Conservation (phyloP, 2,329 filamentous ascomycete species). For the Ophiostoma pallidulum region DNA sequence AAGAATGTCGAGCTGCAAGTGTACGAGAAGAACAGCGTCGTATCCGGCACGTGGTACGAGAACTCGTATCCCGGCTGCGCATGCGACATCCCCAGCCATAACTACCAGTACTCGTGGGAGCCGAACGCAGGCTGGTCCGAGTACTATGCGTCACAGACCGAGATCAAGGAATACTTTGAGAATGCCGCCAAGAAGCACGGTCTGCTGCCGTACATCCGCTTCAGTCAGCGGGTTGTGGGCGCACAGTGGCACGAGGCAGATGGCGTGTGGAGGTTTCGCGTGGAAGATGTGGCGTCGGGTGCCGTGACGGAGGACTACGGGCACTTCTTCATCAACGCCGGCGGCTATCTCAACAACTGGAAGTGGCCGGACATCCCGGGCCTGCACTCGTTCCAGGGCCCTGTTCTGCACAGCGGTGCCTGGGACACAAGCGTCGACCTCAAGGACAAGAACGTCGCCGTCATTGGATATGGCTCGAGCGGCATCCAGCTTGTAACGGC, state of each 20-base stretch:
- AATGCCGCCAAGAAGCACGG: slow-evolving; percentile 9
- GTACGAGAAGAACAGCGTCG: slow-evolving; percentile 15
- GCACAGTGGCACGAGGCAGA: slow-evolving; percentile 14
- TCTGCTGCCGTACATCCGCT: slow-evolving; percentile 9
- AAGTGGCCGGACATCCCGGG: slow-evolving; percentile 29
- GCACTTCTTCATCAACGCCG: slow-evolving; percentile 39
- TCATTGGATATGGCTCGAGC: slow-evolving; percentile 14
- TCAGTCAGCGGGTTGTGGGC: slow-evolving; percentile 5
- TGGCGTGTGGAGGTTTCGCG: slow-evolving; percentile 7
- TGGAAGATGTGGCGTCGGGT: slow-evolving; percentile 3
- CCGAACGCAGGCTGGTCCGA: slow-evolving; percentile 14
- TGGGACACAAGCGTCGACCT: slow-evolving; percentile 18
- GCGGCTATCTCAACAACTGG: slow-evolving; percentile 41
- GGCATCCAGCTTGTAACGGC: slow-evolving; percentile 22
- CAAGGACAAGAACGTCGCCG: slow-evolving; percentile 10
- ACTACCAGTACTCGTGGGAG: slow-evolving; percentile 15
- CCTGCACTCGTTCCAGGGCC: slow-evolving; percentile 12
- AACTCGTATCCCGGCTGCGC: slow-evolving; percentile 18
- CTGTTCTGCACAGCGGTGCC: slow-evolving; percentile 14
- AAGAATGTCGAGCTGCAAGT: slow-evolving; percentile 12
- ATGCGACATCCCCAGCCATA: slow-evolving; percentile 17
- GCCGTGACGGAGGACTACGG: slow-evolving; percentile 22
- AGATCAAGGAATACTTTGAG: slow-evolving; percentile 15
- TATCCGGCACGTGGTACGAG: slow-evolving; percentile 16
- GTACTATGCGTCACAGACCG: slow-evolving; percentile 10